These are phyloP conservation scores for Yarrowia galli DNA, from an alignment of 1,139 yeast genomes.

Conservation along the genomic window DNA sequence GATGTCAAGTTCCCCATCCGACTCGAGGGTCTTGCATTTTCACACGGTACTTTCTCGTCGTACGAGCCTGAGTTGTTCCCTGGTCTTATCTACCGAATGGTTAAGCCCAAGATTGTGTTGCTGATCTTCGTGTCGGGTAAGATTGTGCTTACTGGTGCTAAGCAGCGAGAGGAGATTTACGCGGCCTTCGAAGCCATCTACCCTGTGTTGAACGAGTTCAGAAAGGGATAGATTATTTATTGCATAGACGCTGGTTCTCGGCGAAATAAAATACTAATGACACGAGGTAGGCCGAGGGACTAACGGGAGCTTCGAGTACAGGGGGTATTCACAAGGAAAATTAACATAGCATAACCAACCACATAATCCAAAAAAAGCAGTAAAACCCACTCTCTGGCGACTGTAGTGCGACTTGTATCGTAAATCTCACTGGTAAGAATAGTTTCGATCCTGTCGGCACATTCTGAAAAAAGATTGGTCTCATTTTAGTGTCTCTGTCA, in stretches of 20 bases:
- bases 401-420: background rate
- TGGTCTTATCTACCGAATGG: constrained; percentile 99
- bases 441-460: background rate
- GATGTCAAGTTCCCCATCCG: constrained; percentile 98
- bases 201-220: constrained; percentile 97
- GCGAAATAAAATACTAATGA: constrained; percentile 36
- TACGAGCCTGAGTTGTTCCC: constrained; percentile 99
- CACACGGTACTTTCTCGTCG: constrained; percentile 98
- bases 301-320: constrained; percentile 13
- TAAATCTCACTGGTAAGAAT: no score
- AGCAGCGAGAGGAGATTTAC: constrained; percentile 97
- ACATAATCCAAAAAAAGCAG: constrained; percentile 28
- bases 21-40: constrained; percentile 95
- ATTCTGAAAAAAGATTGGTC: background rate
- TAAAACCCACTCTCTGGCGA: background rate
- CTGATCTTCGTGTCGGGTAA: constrained; percentile 96
- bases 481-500: no score
- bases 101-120: constrained; percentile 95
- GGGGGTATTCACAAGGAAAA: constrained; percentile 2
- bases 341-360: constrained; percentile 21
- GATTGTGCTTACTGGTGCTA: constrained; percentile 98
- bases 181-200: constrained; percentile 98
- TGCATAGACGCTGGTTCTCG: constrained; percentile 38
- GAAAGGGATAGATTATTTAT: constrained; percentile 63
- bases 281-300: constrained; percentile 14